Conservation (phyloP, 331 rosid species). For the Dryas integrifolia region DNA sequence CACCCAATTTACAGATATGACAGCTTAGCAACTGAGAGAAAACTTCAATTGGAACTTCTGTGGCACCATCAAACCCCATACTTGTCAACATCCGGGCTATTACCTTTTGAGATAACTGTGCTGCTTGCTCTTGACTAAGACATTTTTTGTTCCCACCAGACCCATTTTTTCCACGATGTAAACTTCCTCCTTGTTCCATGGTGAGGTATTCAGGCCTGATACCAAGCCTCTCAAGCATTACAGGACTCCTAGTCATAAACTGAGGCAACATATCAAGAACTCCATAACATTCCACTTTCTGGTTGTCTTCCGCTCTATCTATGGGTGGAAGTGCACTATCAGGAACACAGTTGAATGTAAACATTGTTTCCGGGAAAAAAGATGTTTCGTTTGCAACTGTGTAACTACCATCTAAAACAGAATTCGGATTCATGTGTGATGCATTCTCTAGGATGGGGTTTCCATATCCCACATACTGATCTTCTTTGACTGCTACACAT, state of each 20-base stretch:
- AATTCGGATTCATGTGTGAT: conserved; percentile 41
- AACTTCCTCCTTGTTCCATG: conserved; percentile 57
- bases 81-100: conserved; percentile 56
- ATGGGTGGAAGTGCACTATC: conserved; percentile 70
- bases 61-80: conserved; percentile 74
- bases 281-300: conserved; percentile 50
- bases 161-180: conserved; percentile 49
- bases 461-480: conserved; percentile 41
- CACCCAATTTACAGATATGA: conserved; percentile 65
- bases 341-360: conserved; percentile 71
- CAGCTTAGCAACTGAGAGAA: conserved; percentile 71
- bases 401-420: conserved; percentile 40
- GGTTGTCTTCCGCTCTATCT: conserved; percentile 41
- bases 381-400: conserved; percentile 38
- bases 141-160: conserved; percentile 50
- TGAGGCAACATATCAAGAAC: conserved; percentile 77
- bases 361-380: conserved; percentile 73
- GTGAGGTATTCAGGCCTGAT: conserved; percentile 57
- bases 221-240: conserved; percentile 80
- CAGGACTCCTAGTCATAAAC: conserved; percentile 53
- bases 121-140: conserved; percentile 64
- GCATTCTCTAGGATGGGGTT: conserved; percentile 42
- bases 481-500: conserved; percentile 59
- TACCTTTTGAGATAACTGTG: conserved; percentile 59
- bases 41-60: conserved; percentile 73